Percentiles rank a stretch among this genome's conserved stretches.
Evolutionary conservation across 345 rosid genomes (phyloP).

Genomic region (Angophora floribunda): DNA sequence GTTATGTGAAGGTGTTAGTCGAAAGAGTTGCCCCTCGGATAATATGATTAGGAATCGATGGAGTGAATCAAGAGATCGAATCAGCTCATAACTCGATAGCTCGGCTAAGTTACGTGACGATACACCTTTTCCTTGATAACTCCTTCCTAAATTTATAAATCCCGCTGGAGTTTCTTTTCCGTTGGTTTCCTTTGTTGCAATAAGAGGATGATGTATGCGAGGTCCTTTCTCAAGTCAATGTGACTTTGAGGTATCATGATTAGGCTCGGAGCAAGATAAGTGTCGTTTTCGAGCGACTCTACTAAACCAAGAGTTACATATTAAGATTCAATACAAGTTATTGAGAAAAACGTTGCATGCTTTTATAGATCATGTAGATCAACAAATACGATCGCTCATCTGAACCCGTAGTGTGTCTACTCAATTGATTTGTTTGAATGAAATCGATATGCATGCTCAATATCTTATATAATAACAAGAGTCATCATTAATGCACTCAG

Average conservation of each 20-base stretch:
- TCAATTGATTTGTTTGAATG: too few species aligned
- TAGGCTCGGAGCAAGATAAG: background rate
- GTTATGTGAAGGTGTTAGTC: background rate
- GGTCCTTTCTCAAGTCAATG: background rate
- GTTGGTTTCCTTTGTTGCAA: background rate
- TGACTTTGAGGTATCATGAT: background rate
- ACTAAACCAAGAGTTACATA: background rate
- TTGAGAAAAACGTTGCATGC: background rate
- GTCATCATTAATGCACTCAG: background rate
- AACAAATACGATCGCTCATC: background rate
- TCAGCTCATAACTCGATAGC: background rate
- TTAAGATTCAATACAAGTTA: background rate
- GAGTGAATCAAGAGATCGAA: background rate
- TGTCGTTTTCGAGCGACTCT: background rate
- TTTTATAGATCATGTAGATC: background rate
- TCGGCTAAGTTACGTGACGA: background rate
- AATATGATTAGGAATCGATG: background rate
- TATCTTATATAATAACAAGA: background rate
- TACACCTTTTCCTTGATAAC: background rate
- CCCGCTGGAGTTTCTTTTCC: background rate
- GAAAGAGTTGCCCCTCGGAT: background rate
- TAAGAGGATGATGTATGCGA: background rate
- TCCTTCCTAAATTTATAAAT: background rate
- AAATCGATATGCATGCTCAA: too few species aligned
- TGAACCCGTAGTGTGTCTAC: too few species aligned